Evolutionary conservation across 2,329 filamentous ascomycete species (phyloP), one percentile per base, ranked within the genome.

Genomic region (Emergomyces orientalis): DNA sequence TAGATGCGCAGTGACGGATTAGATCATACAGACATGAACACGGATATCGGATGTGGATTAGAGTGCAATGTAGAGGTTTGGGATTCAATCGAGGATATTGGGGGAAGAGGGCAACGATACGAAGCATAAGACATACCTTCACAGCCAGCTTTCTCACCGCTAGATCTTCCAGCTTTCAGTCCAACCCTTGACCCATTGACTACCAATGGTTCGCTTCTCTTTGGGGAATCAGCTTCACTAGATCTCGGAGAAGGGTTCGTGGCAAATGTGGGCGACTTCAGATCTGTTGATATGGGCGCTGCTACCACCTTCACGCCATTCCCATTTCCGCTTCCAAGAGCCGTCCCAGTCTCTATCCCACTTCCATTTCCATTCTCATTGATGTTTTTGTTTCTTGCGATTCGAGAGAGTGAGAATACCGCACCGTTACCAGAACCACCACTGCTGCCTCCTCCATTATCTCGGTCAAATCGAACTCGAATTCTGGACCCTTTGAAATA

Each of bases 401-500:
- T 25, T 9, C 34, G 54, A 27, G 22, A 57, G 34, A 25, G 49
- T 1, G 34, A n/a, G 34, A 51, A 19, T 32, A 32, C 41, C 37
- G 34, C 32, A 1, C 45, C n/a, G 55, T 52, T 47, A n/a, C 60
- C 60, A 57, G 32, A 3, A 32, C 37, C 59, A 49, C 57, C 57
- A 57, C 60, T 62, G 22, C 60, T 52, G 30, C 59, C 63, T 30
- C 57, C 54, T 52, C 65, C 64, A n/a, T 67, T 62, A 19, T 69
- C 67, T 11, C 67, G 67, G 59, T 75, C 71, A 58, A 76, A 64
- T 58, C 70, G 68, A 7, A 77, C 72, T 37, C 71, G 67, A 39
- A 77, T 74, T 11, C 66, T 71, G 1, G 68, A 67, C 1, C 72
- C 73, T 62, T 71, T 70, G 60, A 77, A 73, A 5, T 65, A 63